Evolutionary conservation across 1,284 basidiomycete genomes (phyloP).

Genomic region (Trametes sp.): DNA sequence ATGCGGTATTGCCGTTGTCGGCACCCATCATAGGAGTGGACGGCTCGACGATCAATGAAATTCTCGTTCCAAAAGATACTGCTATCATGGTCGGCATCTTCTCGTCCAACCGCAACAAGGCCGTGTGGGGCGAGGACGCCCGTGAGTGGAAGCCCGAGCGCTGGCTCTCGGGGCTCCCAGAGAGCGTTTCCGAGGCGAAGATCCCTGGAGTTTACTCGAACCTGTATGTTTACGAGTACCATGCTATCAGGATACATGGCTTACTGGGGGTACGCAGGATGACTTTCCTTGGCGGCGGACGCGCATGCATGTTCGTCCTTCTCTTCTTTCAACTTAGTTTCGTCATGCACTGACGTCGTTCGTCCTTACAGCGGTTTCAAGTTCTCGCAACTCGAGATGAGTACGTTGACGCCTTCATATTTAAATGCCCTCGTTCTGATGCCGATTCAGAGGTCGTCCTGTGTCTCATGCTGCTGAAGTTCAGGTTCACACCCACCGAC

Average conservation of each 20-base stretch:
- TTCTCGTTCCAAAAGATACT: constrained; percentile 26
- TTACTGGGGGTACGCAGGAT: constrained; percentile 35
- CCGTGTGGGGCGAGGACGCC: constrained; percentile 35
- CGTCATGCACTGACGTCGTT: neutral
- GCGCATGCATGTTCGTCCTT: constrained; percentile 44
- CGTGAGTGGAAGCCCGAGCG: constrained; percentile 36
- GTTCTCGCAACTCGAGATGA: constrained; percentile 41
- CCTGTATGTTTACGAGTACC: constrained; percentile 20
- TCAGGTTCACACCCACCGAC: constrained; percentile 4
- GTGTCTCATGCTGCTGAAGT: constrained; percentile 1
- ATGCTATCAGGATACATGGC: neutral
- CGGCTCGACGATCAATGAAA: constrained; percentile 25
- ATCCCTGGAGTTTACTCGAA: constrained; percentile 32
- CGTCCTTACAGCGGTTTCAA: constrained; percentile 40
- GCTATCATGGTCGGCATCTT: constrained; percentile 23
- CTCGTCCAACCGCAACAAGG: constrained; percentile 28
- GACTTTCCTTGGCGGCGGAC: constrained; percentile 44
- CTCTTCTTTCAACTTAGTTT: neutral
- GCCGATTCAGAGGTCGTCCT: constrained; percentile 5
- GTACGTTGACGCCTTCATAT: neutral
- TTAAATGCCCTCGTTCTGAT: neutral
- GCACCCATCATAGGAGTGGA: constrained; percentile 21
- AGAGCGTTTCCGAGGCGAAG: constrained; percentile 20
- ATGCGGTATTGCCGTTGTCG: constrained; percentile 31
- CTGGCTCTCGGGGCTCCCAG: constrained; percentile 28